Percentiles rank a stretch among this genome's conserved stretches.
phyloP scores from a whole-genome alignment of 495 filamentous ascomycete species.

The Podospora fimiseda region DNA sequence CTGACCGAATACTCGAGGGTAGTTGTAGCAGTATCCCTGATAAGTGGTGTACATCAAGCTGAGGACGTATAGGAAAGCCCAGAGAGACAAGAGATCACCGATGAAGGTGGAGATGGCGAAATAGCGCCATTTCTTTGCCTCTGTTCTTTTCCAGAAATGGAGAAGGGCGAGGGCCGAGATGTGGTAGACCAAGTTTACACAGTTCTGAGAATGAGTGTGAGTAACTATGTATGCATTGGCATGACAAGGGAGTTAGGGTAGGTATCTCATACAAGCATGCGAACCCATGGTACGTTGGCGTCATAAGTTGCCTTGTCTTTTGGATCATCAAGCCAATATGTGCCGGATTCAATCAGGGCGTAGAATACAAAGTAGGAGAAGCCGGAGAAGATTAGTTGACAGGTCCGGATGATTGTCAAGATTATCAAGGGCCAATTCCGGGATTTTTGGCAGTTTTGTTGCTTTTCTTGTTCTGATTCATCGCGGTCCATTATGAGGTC shows the following conservation, averaged over 20 bases:
- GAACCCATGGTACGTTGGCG: neutral
- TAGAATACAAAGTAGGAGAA: neutral
- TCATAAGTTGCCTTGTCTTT: neutral
- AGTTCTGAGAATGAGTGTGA: neutral
- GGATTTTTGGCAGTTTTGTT: constrained; percentile 51
- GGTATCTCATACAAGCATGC: neutral
- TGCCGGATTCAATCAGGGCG: neutral
- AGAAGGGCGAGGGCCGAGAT: neutral
- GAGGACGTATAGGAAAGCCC: neutral
- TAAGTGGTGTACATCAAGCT: neutral
- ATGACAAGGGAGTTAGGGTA: neutral
- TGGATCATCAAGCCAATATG: neutral
- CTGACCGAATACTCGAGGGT: constrained; percentile 1
- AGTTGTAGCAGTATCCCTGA: neutral
- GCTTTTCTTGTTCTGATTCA: constrained; percentile 24
- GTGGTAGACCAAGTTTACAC: neutral
- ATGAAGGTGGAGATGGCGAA: constrained; percentile 1
- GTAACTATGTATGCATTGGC: neutral
- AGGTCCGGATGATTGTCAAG: constrained; percentile 3
- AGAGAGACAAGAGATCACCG: neutral
- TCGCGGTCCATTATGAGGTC: neutral
- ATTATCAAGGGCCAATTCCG: constrained; percentile 6
- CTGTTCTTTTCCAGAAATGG: neutral
- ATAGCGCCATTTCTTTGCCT: neutral
- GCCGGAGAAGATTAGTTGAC: constrained; percentile 4